These are phyloP conservation scores for Phlebiopsis flavidoalba DNA, from an alignment of 768 basidiomycete species.

Conservation along the genomic window DNA sequence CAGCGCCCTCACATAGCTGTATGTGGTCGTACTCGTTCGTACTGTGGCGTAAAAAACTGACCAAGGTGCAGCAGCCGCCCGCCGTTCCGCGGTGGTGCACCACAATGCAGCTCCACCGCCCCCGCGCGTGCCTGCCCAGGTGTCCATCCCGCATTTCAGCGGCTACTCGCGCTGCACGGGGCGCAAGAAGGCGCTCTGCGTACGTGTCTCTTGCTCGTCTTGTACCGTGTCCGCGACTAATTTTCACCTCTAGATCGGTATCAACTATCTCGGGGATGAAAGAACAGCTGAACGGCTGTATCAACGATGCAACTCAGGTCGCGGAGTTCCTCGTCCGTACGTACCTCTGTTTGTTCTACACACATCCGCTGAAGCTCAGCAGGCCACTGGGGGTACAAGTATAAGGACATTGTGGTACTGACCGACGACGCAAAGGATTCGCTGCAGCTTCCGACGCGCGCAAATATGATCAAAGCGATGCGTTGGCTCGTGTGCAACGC, in stretches of 20 bases:
- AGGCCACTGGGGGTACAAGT: constrained; percentile 17
- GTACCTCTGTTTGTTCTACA: constrained; percentile 20
- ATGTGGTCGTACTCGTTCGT: too few species aligned
- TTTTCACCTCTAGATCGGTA: too few species aligned
- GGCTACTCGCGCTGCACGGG: constrained; percentile 89
- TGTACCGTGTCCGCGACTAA: too few species aligned
- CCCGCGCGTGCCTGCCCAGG: not conserved
- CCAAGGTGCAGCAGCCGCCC: not conserved
- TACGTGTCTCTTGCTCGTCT: too few species aligned
- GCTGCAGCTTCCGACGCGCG: constrained; percentile 64
- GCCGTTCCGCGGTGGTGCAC: not conserved
- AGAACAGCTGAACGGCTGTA: constrained; percentile 75
- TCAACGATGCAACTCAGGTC: constrained; percentile 87
- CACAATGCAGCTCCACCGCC: not conserved
- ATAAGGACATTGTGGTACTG: constrained; percentile 80
- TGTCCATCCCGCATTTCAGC: constrained; percentile 24
- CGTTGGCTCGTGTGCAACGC: constrained; percentile 87
- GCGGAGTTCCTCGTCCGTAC: constrained; percentile 67
- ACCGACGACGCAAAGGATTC: constrained; percentile 69
- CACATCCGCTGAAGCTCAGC: not conserved
- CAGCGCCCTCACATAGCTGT: not conserved
- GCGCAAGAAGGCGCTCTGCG: constrained; percentile 82
- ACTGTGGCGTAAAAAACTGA: too few species aligned
- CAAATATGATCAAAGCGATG: constrained; percentile 86
- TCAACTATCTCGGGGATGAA: constrained; percentile 76